Percentiles rank a stretch among this genome's conserved stretches.
phyloP scores from a whole-genome alignment of 2,329 filamentous ascomycete species.

The Phyllosticta ampelicida region DNA sequence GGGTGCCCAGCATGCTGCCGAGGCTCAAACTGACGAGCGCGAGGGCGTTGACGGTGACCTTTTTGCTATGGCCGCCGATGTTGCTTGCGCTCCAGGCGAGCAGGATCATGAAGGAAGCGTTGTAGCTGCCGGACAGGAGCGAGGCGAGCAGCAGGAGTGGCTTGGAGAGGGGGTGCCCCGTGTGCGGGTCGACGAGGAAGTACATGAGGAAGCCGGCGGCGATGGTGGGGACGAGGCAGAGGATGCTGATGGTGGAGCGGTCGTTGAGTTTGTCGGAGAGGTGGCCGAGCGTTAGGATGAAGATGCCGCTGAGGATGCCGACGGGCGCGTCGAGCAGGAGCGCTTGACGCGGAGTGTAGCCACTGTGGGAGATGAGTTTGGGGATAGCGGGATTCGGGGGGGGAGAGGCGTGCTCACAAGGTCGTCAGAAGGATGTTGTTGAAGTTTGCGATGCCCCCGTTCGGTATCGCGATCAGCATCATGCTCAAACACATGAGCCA shows the following conservation, averaged over 20 bases:
- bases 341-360: constrained; percentile 33
- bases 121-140: constrained; percentile 25
- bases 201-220: constrained; percentile 34
- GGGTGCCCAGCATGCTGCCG: constrained; percentile 36
- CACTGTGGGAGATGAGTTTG: constrained; percentile 12
- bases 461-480: constrained; percentile 28
- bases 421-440: constrained; percentile 31
- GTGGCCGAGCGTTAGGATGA: constrained; percentile 30
- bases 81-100: constrained; percentile 38
- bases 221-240: constrained; percentile 37
- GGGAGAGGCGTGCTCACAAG: constrained; percentile 10
- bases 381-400: not conserved
- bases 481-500: constrained; percentile 29
- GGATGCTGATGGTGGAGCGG: constrained; percentile 26
- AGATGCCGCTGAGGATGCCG: constrained; percentile 33
- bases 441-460: constrained; percentile 35
- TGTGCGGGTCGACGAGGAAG: constrained; percentile 22
- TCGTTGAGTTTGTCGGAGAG: constrained; percentile 29
- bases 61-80: constrained; percentile 40
- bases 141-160: constrained; percentile 21
- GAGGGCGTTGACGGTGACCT: constrained; percentile 39
- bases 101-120: constrained; percentile 28
- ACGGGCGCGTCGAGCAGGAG: constrained; percentile 36
- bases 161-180: constrained; percentile 25
- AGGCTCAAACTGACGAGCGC: constrained; percentile 33